These are phyloP conservation scores for Rubus idaeus DNA, from an alignment of 306 rosid genomes.

Conservation along the genomic window DNA sequence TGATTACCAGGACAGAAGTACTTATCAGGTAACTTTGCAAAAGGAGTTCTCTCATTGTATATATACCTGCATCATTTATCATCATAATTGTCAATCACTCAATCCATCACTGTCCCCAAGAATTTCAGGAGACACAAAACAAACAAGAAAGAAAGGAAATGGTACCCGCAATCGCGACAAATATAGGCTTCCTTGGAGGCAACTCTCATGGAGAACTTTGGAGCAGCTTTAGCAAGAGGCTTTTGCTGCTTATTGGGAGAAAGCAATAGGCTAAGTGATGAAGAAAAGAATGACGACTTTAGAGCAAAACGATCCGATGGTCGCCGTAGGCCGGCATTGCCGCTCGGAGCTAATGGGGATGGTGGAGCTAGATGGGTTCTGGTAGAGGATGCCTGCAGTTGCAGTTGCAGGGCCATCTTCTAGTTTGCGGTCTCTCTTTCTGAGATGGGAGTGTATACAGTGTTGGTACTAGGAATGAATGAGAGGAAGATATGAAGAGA, in stretches of 20 bases:
- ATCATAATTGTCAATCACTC: background rate
- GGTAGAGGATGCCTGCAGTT: conserved; percentile 42
- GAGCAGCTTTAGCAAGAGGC: conserved; percentile 32
- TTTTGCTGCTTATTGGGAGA: conserved; percentile 25
- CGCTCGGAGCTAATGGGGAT: conserved; percentile 24
- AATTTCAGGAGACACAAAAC: background rate
- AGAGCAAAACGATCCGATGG: conserved; percentile 36
- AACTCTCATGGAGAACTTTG: conserved; percentile 81
- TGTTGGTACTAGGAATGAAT: background rate
- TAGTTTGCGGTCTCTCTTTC: background rate
- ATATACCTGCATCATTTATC: conserved; percentile 59
- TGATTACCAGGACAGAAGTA: conserved; percentile 78
- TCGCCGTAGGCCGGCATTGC: conserved; percentile 39
- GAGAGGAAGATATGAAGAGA: conserved; percentile 25
- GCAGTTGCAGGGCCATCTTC: conserved; percentile 56
- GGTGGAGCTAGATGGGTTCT: conserved; percentile 23
- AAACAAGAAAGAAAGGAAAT: background rate
- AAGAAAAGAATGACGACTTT: conserved; percentile 54
- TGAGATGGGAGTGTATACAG: background rate
- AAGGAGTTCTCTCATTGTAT: conserved; percentile 81
- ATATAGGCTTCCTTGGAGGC: conserved; percentile 87
- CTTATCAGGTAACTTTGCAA: conserved; percentile 71
- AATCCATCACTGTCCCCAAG: background rate
- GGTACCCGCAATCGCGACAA: conserved; percentile 96
- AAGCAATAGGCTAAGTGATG: conserved; percentile 38